Percentiles rank a stretch among this genome's conserved stretches.
Evolutionary conservation across 75 land plant species (phyloP).

Genomic region (Gnetum montanum): DNA sequence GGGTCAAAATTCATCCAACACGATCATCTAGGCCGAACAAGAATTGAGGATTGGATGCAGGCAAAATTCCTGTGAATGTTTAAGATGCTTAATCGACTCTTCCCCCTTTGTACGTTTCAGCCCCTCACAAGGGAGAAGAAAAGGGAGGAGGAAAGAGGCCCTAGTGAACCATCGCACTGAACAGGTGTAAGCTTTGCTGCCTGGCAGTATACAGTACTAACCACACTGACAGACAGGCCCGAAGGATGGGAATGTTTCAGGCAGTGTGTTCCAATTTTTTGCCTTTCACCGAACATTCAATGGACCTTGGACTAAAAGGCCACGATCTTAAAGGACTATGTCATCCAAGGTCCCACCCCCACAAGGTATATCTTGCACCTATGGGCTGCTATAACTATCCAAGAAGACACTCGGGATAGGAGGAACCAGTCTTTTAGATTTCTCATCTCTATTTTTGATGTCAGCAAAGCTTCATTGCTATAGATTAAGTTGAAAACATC

Average conservation of each 20-base stretch:
- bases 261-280: conserved; percentile 9
- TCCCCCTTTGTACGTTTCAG: conserved; percentile 92
- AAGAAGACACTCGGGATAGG: too few species aligned
- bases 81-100: conserved; percentile 19
- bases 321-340: neutral
- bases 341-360: too few species aligned
- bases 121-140: conserved; percentile 55
- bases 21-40: conserved; percentile 15
- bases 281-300: neutral
- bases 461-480: too few species aligned
- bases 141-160: conserved; percentile 10
- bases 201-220: conserved; percentile 14
- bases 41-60: conserved; percentile 31
- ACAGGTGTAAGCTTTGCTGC: conserved; percentile 14
- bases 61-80: conserved; percentile 29
- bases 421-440: too few species aligned
- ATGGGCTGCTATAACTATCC: too few species aligned
- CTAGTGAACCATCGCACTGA: conserved; percentile 7
- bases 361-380: too few species aligned
- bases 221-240: conserved; percentile 19
- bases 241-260: conserved; percentile 7
- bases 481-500: too few species aligned
- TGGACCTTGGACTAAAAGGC: neutral
- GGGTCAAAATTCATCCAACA: too few species aligned
- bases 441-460: too few species aligned